Percentiles rank a stretch among this genome's conserved stretches.
Evolutionary conservation across 768 basidiomycete species (phyloP).

Genomic region (Rhodosporidiobolus sp.): DNA sequence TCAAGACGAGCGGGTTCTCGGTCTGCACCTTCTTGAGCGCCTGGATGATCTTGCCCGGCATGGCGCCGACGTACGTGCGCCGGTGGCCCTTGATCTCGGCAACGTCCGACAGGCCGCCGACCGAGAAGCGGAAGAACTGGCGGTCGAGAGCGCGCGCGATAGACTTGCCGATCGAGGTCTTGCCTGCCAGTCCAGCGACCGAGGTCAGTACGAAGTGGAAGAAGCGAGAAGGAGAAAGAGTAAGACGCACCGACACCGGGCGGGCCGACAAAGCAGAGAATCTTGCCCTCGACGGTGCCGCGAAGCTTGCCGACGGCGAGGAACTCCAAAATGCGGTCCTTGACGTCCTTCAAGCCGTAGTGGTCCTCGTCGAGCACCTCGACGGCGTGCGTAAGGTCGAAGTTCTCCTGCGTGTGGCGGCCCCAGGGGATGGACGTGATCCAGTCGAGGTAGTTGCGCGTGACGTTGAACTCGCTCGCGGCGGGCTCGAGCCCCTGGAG

Average conservation of each 20-base stretch:
- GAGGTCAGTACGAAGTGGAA: background rate
- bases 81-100: constrained; percentile 99
- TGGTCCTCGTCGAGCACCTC: constrained; percentile 84
- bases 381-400: constrained; percentile 58
- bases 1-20: constrained; percentile 71
- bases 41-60: constrained; percentile 62
- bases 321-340: constrained; percentile 87
- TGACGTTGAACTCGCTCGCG: constrained; percentile 43
- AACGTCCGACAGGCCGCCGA: constrained; percentile 93
- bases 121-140: constrained; percentile 94
- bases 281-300: constrained; percentile 94
- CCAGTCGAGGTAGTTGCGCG: constrained; percentile 65
- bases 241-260: constrained; percentile 69
- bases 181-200: constrained; percentile 51
- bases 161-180: constrained; percentile 92
- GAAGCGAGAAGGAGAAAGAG: background rate
- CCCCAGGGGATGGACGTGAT: constrained; percentile 86
- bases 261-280: constrained; percentile 91
- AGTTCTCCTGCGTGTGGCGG: constrained; percentile 87
- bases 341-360: constrained; percentile 91
- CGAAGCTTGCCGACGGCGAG: constrained; percentile 80
- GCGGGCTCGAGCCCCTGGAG: constrained; percentile 70
- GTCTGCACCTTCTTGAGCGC: constrained; percentile 82
- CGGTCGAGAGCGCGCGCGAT: constrained; percentile 85
- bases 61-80: constrained; percentile 71